phyloP scores from a whole-genome alignment of 306 rosid genomes.

The Styphnolobium japonicum region DNA sequence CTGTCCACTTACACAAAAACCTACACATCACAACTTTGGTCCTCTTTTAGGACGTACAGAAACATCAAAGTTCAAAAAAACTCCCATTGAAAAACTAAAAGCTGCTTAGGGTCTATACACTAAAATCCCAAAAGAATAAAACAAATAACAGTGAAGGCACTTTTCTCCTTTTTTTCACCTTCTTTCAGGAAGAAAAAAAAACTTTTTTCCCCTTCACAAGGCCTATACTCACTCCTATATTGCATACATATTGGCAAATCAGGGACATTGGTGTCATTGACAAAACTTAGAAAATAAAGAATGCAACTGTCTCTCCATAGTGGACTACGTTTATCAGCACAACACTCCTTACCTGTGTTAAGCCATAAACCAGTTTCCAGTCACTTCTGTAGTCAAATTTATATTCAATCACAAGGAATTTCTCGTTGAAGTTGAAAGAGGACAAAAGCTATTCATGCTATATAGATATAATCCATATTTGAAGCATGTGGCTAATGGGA shows the following conservation, averaged over 20 bases:
- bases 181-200: neutral
- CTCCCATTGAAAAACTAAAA: conserved; percentile 4
- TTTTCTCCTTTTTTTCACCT: neutral
- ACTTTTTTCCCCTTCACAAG: neutral
- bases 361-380: conserved; percentile 7
- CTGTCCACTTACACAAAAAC: neutral
- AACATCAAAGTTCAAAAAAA: conserved; percentile 16
- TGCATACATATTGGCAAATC: neutral
- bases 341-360: neutral
- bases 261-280: neutral
- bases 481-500: neutral
- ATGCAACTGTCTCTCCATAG: neutral
- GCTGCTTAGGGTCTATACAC: conserved; percentile 2
- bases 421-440: neutral
- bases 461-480: neutral
- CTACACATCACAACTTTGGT: neutral
- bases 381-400: conserved; percentile 7
- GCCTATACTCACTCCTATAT: neutral
- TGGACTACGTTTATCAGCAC: neutral
- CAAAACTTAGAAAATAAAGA: neutral
- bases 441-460: neutral
- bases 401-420: neutral
- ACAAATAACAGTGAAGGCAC: neutral
- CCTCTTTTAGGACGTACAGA: neutral
- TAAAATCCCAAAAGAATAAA: neutral